Conservation (phyloP, 805 yeast species). For the Cephaloascus albidus region DNA sequence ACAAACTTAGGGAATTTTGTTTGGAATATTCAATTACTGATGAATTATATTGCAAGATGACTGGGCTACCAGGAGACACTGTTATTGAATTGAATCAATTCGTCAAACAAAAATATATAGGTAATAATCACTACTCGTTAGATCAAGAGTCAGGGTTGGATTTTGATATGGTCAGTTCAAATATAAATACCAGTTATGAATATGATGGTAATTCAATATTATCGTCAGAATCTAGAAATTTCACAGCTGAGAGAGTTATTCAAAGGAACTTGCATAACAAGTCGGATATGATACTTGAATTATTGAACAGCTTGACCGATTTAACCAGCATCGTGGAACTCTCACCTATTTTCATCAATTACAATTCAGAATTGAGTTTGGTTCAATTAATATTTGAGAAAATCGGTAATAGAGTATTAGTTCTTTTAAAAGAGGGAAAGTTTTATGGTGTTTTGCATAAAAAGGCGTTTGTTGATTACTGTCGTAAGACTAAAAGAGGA, state of each 20-base stretch:
- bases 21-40: conserved; percentile 14
- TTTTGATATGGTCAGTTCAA: too few relatives aligned
- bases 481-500: conserved; percentile 5
- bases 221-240: too few relatives aligned
- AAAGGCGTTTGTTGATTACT: conserved; percentile 40
- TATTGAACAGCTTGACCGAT: conserved; percentile 21
- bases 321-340: conserved; percentile 31
- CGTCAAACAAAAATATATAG: too few relatives aligned
- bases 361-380: conserved; percentile 37
- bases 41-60: conserved; percentile 19
- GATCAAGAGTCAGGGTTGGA: too few relatives aligned
- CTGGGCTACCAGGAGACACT: too few relatives aligned
- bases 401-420: conserved; percentile 41
- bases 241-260: too few relatives aligned
- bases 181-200: too few relatives aligned
- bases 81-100: too few relatives aligned
- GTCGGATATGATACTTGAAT: conserved; percentile 7
- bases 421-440: conserved; percentile 31
- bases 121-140: too few relatives aligned
- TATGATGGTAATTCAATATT: too few relatives aligned
- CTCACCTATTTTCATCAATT: conserved; percentile 37
- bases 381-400: conserved; percentile 43
- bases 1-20: conserved; percentile 24
- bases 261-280: conserved; percentile 3
- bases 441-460: conserved; percentile 45